Conservation (phyloP, 2,329 filamentous ascomycete genomes). For the Botrytis hyacinthi region DNA sequence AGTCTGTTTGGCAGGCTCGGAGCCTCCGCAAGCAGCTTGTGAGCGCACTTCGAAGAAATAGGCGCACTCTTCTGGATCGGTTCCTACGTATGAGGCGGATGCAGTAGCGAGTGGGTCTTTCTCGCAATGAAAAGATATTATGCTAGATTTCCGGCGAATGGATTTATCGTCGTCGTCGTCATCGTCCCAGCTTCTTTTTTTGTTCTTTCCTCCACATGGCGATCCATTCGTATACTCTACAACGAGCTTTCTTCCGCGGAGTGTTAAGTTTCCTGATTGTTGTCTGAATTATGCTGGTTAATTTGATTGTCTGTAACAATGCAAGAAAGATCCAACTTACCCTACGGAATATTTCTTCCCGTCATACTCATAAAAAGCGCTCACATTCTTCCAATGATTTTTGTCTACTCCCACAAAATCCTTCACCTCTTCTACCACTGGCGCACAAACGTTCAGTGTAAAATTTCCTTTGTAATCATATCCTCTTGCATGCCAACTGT, state of each 20-base stretch:
- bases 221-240: constrained; percentile 77
- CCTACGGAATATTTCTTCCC: constrained; percentile 73
- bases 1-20: constrained; percentile 68
- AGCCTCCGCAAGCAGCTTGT: constrained; percentile 70
- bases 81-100: constrained; percentile 77
- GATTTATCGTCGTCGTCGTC: constrained; percentile 37
- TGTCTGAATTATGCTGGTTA: constrained; percentile 23
- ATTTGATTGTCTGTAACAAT: not conserved
- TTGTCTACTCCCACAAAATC: constrained; percentile 64
- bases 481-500: constrained; percentile 64
- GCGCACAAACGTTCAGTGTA: constrained; percentile 76
- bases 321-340: constrained; percentile 45
- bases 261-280: constrained; percentile 44
- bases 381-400: constrained; percentile 67
- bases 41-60: constrained; percentile 96
- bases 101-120: constrained; percentile 71
- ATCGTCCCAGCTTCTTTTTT: constrained; percentile 39
- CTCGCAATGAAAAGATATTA: constrained; percentile 93
- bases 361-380: constrained; percentile 69
- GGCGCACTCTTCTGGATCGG: constrained; percentile 82
- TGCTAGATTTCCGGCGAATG: constrained; percentile 67
- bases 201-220: constrained; percentile 58
- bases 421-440: constrained; percentile 65
- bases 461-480: constrained; percentile 80
- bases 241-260: constrained; percentile 71